A percentile compares a stretch with the other conserved stretches of the same genome.
Evolutionary conservation across 2,329 filamentous ascomycete species (phyloP).

Genomic region (Talaromyces sp.): DNA sequence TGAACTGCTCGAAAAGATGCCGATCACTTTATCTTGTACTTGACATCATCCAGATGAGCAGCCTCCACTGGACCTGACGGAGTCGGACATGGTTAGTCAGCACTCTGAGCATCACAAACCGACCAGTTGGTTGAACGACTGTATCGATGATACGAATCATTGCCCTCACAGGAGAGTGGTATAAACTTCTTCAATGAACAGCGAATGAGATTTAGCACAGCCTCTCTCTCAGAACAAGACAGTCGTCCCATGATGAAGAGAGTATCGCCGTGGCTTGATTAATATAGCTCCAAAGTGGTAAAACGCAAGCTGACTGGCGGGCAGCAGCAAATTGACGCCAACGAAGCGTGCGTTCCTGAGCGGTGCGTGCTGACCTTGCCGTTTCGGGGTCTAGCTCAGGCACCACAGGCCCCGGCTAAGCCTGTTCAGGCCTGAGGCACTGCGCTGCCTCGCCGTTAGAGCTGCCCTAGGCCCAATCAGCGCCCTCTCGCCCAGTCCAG

Average conservation of each 20-base stretch:
- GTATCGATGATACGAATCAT: too few species aligned
- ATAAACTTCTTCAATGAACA: not conserved
- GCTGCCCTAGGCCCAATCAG: not conserved
- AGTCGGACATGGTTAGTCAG: not conserved
- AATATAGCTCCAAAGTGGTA: not conserved
- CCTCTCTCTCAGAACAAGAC: not conserved
- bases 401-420: not conserved
- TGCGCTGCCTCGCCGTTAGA: not conserved
- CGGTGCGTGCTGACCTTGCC: not conserved
- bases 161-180: not conserved
- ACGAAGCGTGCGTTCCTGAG: conserved; percentile 10
- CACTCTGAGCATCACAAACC: not conserved
- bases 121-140: too few species aligned
- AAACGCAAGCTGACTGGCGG: not conserved
- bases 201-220: not conserved
- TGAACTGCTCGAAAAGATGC: not conserved
- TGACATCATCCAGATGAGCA: not conserved
- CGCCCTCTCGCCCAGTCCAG: conserved; percentile 1
- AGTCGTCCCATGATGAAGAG: not conserved
- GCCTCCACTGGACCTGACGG: not conserved
- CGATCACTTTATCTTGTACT: not conserved
- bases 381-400: conserved; percentile 1
- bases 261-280: conserved; percentile 1
- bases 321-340: not conserved
- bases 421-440: conserved; percentile 2